Evolutionary conservation across 2,329 filamentous ascomycete species (phyloP), one percentile per base, ranked within the genome.

Genomic region (Fusarium mundagurra): DNA sequence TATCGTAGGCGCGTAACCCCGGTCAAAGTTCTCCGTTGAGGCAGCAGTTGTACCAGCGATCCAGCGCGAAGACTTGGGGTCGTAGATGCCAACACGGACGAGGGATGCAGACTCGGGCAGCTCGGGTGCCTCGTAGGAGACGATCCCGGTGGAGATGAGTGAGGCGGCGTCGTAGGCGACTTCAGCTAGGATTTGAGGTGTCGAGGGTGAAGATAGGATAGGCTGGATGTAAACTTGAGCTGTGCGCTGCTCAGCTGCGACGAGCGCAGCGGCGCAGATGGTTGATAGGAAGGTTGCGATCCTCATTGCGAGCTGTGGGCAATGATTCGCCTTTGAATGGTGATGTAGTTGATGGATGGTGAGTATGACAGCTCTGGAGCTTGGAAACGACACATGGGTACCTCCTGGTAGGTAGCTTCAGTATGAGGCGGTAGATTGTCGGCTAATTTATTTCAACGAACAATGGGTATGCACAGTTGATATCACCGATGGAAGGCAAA

Each of bases 1-100:
- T 58, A 92, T 81, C 60, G 87, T 86, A 22, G 90, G 90, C 72
- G 87, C 84, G 79, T 88, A 92, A 11, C 90, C 90, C 82, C 91
- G 91, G 71, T 81, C 82, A 73, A 92, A 91, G 80, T 89, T 92
- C 64, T 87, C 85, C 5, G 82, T 85, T 14, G 87, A 86, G 34
- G 88, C 85, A 20, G 90, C 86, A 13, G 89, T 88, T 10, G 88
- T 89, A 33, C 88, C 87, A 33, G 87, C 88, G 38, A 82, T 80
- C 90, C 90, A 92, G 47, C 75, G 69, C 54, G 79, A 76, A 17
- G 85, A 76, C 31, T 83, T 78, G 29, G 83, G 73, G 80, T 91
- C 86, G 82, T 88, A 92, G 69, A 89, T 78, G 44, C 90, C 91
- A 55, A 92, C 82, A 71, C 90, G 88, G 59, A 92, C 84, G 16